These are phyloP conservation scores for Malus fusca DNA, from an alignment of 306 rosid species.

Conservation along the genomic window DNA sequence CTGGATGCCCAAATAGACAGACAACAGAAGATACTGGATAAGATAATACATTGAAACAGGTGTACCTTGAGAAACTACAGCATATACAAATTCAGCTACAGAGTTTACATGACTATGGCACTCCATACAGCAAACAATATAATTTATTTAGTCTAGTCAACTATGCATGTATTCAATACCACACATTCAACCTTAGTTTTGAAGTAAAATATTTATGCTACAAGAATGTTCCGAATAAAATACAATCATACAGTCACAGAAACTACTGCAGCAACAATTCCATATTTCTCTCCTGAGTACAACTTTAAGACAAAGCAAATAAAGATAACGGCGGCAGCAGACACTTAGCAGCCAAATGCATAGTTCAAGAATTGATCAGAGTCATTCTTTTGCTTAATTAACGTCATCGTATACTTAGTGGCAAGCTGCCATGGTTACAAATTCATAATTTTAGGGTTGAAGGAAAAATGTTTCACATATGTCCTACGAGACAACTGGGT, in stretches of 20 bases:
- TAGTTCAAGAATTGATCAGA: background rate
- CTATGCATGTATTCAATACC: background rate
- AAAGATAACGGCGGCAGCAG: background rate
- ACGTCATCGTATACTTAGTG: background rate
- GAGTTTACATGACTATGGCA: background rate
- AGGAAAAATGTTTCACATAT: background rate
- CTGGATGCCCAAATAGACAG: constrained; percentile 28
- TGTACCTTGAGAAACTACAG: background rate
- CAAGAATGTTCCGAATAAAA: background rate
- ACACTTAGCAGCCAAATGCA: background rate
- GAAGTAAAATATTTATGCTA: background rate
- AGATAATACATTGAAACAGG: background rate
- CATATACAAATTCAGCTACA: background rate
- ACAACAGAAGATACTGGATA: background rate
- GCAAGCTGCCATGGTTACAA: background rate
- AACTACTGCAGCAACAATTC: background rate
- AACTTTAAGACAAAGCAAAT: background rate
- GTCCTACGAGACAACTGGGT: background rate
- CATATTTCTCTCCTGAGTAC: background rate
- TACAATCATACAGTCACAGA: background rate
- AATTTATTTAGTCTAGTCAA: background rate
- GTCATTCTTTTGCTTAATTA: background rate
- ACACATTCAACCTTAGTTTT: background rate
- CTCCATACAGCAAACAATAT: background rate
- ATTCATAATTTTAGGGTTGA: background rate